These are phyloP conservation scores for Leccinellum rugosiceps DNA, from an alignment of 768 basidiomycete genomes.

Conservation along the genomic window DNA sequence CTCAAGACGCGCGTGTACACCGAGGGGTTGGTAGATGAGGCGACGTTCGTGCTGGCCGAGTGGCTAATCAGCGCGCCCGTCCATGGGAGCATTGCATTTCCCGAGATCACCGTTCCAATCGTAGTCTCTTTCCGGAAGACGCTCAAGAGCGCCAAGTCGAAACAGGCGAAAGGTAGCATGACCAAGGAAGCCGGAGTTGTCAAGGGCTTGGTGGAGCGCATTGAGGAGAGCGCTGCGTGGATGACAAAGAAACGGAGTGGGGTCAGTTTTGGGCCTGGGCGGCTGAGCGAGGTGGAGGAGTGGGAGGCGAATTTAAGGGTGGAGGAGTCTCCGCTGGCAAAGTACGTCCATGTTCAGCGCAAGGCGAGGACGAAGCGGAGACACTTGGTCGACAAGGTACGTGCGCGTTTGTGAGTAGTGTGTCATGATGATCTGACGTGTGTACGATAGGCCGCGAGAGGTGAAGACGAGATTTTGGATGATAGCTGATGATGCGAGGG, in stretches of 20 bases:
- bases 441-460: background rate
- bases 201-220: conserved; percentile 79
- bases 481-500: conserved; percentile 22
- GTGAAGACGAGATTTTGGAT: conserved; percentile 68
- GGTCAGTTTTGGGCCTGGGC: conserved; percentile 74
- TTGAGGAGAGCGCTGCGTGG: conserved; percentile 84
- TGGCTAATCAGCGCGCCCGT: conserved; percentile 71
- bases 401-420: conserved; percentile 1
- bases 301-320: conserved; percentile 68
- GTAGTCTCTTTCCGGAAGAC: conserved; percentile 67
- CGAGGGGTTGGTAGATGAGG: conserved; percentile 82
- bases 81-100: conserved; percentile 88
- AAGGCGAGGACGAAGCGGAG: conserved; percentile 77
- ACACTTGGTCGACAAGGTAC: conserved; percentile 72
- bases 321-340: conserved; percentile 54
- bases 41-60: conserved; percentile 73
- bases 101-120: conserved; percentile 84
- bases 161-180: conserved; percentile 25
- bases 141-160: conserved; percentile 58
- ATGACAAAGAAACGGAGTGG: conserved; percentile 65
- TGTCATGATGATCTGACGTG: background rate
- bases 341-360: conserved; percentile 75
- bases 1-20: conserved; percentile 81
- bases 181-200: conserved; percentile 59
- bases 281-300: conserved; percentile 59